Percentiles rank a stretch among this genome's conserved stretches.
Evolutionary conservation across 2,329 filamentous ascomycete genomes (phyloP).

Genomic region (Penicillium sp.): DNA sequence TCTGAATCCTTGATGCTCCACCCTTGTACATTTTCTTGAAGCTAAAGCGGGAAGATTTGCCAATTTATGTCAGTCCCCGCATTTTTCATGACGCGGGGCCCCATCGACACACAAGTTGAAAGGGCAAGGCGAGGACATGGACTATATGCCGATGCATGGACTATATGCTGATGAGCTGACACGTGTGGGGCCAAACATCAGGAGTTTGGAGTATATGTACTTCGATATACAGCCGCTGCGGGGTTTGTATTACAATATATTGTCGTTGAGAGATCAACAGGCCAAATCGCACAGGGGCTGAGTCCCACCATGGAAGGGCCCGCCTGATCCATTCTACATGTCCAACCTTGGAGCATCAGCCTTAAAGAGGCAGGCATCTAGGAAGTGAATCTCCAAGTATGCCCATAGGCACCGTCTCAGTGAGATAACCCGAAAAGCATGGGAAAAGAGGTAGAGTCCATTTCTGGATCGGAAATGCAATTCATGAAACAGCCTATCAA

Average conservation of each 20-base stretch:
- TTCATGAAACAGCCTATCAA: conserved; percentile 29
- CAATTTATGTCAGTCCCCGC: background rate
- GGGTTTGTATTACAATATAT: background rate
- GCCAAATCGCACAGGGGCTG: background rate
- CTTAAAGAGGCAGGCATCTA: background rate
- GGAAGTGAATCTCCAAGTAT: background rate
- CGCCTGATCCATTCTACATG: background rate
- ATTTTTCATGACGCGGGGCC: background rate
- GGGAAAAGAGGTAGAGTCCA: conserved; percentile 11
- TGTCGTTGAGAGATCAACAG: background rate
- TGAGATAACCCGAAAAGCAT: background rate
- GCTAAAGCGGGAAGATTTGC: too few species aligned
- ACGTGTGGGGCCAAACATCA: background rate
- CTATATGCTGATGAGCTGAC: background rate
- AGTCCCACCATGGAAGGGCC: background rate
- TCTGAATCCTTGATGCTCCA: background rate
- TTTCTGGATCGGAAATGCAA: conserved; percentile 26
- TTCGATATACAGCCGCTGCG: background rate
- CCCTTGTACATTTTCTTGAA: background rate
- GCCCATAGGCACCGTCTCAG: background rate
- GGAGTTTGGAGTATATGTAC: background rate
- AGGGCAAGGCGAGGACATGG: background rate
- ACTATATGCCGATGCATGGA: background rate
- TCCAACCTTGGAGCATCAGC: background rate
- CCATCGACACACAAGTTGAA: background rate